Evolutionary conservation across 2,329 filamentous ascomycete species (phyloP), one percentile per base, ranked within the genome.

Genomic region (Colletotrichum spaethianum): DNA sequence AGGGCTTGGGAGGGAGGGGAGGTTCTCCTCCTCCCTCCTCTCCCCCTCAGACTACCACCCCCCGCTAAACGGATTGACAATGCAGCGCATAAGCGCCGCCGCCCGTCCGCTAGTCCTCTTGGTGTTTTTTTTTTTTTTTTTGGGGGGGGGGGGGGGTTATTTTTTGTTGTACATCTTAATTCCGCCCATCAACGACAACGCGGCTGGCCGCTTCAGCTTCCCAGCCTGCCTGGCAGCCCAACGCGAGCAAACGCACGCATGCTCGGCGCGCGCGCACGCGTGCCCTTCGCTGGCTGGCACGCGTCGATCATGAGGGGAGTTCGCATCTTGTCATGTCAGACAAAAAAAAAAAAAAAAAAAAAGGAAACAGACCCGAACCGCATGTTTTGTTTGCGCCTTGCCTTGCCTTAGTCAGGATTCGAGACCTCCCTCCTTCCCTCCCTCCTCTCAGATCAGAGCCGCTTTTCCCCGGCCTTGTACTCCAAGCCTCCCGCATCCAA

Each of bases 1-100:
- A 9, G 14, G 20, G 12, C 11, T n/a, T n/a, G n/a, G n/a, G n/a
- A n/a, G n/a, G n/a, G n/a, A n/a, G n/a, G n/a, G n/a, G n/a, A n/a
- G n/a, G n/a, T 33, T 28, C n/a, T 33, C 1, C 16, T 26, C 14
- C 6, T 38, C 2, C 2, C 9, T 9, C 3, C 14, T 31, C 18
- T 36, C 20, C 38, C 23, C 20, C 36, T 18, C 23, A n/a, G n/a
- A n/a, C n/a, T n/a, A n/a, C 20, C 57, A n/a, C 44, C 4, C n/a
- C n/a, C 60, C 60, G 36, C 60, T 53, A 63, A 63, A 63, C 46
- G 31, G 46, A 63, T 63, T 63, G 60, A 53, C 60, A 9, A 38
- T 53, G 60, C 60, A 63, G 46, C 46, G 48, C 61, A 53, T 63
- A 63, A 63, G 61, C 61, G 61, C 44, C 59, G 59, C 8, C n/a